These are phyloP conservation scores for Acacia crassicarpa DNA, from an alignment of 306 rosid species.

Conservation along the genomic window DNA sequence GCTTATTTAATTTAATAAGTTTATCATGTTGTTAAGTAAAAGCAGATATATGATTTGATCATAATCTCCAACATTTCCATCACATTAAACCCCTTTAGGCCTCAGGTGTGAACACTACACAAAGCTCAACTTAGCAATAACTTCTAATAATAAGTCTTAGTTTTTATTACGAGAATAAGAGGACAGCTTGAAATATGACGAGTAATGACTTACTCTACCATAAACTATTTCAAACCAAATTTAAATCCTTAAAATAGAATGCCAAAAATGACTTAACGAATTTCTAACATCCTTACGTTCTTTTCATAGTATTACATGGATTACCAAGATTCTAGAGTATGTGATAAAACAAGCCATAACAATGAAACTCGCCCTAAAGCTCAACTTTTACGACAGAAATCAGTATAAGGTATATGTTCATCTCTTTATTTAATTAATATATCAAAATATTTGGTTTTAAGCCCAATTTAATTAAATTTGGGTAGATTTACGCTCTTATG, in stretches of 20 bases:
- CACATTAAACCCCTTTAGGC: neutral
- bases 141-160: neutral
- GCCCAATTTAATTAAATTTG: too few relatives aligned
- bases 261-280: neutral
- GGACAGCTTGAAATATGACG: too few relatives aligned
- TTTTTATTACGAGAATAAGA: neutral
- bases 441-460: too few relatives aligned
- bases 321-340: constrained; percentile 70
- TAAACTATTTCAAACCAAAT: neutral
- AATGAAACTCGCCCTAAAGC: constrained; percentile 56
- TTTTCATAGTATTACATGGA: constrained; percentile 89
- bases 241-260: neutral
- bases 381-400: constrained; percentile 57
- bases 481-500: too few relatives aligned
- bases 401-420: constrained; percentile 45
- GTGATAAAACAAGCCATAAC: constrained; percentile 88
- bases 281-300: neutral
- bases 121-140: too few relatives aligned
- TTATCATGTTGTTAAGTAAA: neutral
- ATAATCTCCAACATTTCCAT: neutral
- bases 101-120: neutral
- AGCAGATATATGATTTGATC: neutral
- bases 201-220: neutral
- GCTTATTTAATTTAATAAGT: neutral
- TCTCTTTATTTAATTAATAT: too few relatives aligned